A percentile compares a stretch with the other conserved stretches of the same genome.
Conservation (phyloP, 2,329 filamentous ascomycete species). For the Rutstroemia sp. region DNA sequence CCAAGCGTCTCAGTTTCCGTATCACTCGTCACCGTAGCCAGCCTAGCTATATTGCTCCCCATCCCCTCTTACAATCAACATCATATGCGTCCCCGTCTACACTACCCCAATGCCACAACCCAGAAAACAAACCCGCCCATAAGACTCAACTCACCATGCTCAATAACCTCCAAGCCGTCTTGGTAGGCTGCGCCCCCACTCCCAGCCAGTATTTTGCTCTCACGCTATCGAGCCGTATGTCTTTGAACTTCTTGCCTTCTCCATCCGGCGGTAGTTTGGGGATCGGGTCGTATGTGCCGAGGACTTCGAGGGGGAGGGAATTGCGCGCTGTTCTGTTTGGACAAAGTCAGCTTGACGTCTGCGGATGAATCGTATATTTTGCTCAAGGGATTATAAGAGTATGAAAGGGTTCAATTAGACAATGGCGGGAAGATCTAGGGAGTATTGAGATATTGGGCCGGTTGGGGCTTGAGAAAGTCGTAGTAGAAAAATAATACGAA, state of each 20-base stretch:
- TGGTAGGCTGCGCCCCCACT: slow-evolving; percentile 89
- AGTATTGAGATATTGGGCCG: too few species aligned
- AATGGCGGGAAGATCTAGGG: too few species aligned
- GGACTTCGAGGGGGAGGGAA: slow-evolving; percentile 85
- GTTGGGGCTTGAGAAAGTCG: not conserved
- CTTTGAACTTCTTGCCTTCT: slow-evolving; percentile 73
- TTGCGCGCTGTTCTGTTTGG: slow-evolving; percentile 68
- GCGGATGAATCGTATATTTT: too few species aligned
- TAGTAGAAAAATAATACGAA: slow-evolving; percentile 35
- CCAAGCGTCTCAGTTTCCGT: not conserved
- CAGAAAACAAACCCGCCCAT: not conserved
- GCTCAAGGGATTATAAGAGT: not conserved
- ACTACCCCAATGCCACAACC: not conserved
- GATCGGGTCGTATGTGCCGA: slow-evolving; percentile 65
- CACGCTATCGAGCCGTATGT: slow-evolving; percentile 76
- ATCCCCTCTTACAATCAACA: not conserved
- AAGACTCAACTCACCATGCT: slow-evolving; percentile 55
- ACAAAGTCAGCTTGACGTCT: too few species aligned
- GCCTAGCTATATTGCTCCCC: not conserved
- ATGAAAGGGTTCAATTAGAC: too few species aligned
- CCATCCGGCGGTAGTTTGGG: slow-evolving; percentile 53
- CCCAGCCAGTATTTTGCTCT: slow-evolving; percentile 94
- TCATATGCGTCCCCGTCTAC: not conserved
- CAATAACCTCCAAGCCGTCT: slow-evolving; percentile 80
- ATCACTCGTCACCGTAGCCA: too few species aligned